Conservation (phyloP, 345 rosid species). For the Rhodamnia rubescens region DNA sequence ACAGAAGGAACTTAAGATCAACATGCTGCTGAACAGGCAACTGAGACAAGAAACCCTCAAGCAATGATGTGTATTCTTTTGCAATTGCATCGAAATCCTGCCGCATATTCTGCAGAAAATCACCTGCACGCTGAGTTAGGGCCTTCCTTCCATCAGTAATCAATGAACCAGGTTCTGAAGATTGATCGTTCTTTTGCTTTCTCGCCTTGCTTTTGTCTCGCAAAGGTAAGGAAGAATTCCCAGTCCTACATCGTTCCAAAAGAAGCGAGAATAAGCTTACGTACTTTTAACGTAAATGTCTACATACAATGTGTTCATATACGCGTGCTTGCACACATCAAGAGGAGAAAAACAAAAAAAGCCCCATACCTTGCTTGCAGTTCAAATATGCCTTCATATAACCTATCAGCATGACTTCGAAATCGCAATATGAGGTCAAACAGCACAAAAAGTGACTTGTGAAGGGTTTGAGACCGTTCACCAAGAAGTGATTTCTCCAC, state of each 20-base stretch:
- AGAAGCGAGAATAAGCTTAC: not conserved
- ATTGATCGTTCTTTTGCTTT: slow-evolving; percentile 18
- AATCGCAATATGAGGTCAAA: slow-evolving; percentile 84
- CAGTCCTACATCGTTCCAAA: slow-evolving; percentile 30
- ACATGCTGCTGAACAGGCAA: slow-evolving; percentile 85
- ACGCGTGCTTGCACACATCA: not conserved
- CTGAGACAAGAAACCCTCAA: slow-evolving; percentile 69
- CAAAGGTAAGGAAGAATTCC: slow-evolving; percentile 40
- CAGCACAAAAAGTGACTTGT: slow-evolving; percentile 64
- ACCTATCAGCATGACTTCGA: slow-evolving; percentile 82
- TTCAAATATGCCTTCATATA: slow-evolving; percentile 83
- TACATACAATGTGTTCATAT: not conserved
- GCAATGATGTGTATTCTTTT: slow-evolving; percentile 60
- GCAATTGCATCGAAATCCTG: slow-evolving; percentile 68
- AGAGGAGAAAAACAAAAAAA: not conserved
- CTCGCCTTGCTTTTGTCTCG: slow-evolving; percentile 31
- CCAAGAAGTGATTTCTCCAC: slow-evolving; percentile 89
- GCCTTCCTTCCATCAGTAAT: slow-evolving; percentile 77
- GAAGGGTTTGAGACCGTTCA: slow-evolving; percentile 74
- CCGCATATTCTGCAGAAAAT: slow-evolving; percentile 73
- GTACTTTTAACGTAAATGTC: not conserved
- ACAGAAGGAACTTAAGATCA: slow-evolving; percentile 87
- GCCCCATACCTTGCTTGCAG: slow-evolving; percentile 67
- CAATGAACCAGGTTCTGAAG: slow-evolving; percentile 57
- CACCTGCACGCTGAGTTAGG: slow-evolving; percentile 76